Conservation (phyloP, 169 alveolate species). For the Cryptosporidium ubiquitum region DNA sequence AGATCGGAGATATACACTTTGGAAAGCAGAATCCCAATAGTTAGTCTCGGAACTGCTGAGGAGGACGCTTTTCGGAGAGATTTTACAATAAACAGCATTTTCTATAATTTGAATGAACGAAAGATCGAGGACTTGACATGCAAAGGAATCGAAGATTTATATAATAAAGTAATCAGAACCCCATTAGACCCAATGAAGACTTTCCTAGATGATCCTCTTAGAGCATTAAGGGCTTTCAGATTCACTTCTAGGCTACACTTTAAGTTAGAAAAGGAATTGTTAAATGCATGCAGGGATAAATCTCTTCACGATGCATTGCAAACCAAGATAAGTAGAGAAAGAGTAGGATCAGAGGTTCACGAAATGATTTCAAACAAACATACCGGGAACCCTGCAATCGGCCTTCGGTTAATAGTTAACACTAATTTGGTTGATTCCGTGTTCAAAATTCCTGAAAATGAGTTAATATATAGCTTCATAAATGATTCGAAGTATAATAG, state of each 20-base stretch:
- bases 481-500: neutral
- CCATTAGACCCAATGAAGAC: conserved; percentile 93
- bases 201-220: conserved; percentile 97
- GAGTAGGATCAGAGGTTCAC: conserved; percentile 77
- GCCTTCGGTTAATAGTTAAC: conserved; percentile 27
- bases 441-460: conserved; percentile 47
- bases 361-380: conserved; percentile 73
- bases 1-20: conserved; percentile 94
- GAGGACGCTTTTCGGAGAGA: conserved; percentile 98
- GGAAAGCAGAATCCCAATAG: conserved; percentile 91
- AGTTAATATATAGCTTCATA: conserved; percentile 1
- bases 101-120: conserved; percentile 92
- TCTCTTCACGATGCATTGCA: conserved; percentile 51
- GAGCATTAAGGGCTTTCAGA: conserved; percentile 96
- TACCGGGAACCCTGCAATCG: conserved; percentile 69
- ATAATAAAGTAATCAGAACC: conserved; percentile 91
- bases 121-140: conserved; percentile 95
- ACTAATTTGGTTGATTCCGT: conserved; percentile 42
- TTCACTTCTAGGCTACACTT: conserved; percentile 92
- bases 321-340: conserved; percentile 76
- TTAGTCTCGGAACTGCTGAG: conserved; percentile 92
- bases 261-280: conserved; percentile 82
- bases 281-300: conserved; percentile 64
- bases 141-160: conserved; percentile 91
- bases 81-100: conserved; percentile 95